Evolutionary conservation across 2,329 filamentous ascomycete species (phyloP).

Genomic region (Alternaria novae-zelandiae): DNA sequence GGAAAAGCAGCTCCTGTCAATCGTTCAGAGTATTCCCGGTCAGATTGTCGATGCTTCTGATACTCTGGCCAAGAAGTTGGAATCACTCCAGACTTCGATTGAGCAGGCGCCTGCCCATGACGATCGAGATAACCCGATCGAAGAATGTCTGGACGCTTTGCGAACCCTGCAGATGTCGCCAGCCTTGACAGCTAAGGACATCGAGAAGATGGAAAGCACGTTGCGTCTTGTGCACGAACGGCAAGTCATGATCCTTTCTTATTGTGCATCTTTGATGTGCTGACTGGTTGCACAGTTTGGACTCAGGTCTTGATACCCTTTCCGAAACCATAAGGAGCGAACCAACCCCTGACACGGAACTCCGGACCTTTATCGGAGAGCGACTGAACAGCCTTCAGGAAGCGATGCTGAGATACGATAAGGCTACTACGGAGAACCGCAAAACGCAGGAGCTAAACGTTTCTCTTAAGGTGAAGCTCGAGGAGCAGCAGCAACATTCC

Average conservation of each 20-base stretch:
- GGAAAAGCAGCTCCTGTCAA: constrained; percentile 26
- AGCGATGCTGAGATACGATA: constrained; percentile 28
- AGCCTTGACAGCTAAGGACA: constrained; percentile 26
- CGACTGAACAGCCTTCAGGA: constrained; percentile 22
- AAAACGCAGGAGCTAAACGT: constrained; percentile 20
- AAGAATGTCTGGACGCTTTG: constrained; percentile 28
- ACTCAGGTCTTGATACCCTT: constrained; percentile 23
- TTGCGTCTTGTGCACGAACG: constrained; percentile 28
- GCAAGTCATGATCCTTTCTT: constrained; percentile 15
- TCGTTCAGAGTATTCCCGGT: constrained; percentile 20
- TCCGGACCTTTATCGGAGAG: constrained; percentile 18
- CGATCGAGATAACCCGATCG: constrained; percentile 2
- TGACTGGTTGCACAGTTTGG: constrained; percentile 22
- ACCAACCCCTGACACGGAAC: background rate
- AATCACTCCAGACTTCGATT: constrained; percentile 16
- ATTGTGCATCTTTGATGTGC: background rate
- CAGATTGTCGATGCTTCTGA: constrained; percentile 17
- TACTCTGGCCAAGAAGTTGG: constrained; percentile 22
- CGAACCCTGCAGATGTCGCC: constrained; percentile 21
- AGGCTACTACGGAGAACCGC: constrained; percentile 20
- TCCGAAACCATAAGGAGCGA: background rate
- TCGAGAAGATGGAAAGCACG: constrained; percentile 31
- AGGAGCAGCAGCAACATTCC: constrained; percentile 20
- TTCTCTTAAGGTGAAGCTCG: constrained; percentile 21
- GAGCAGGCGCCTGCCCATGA: constrained; percentile 2